phyloP scores from a whole-genome alignment of 2,329 filamentous ascomycete genomes.

The Chrysosphaeria jannelii region DNA sequence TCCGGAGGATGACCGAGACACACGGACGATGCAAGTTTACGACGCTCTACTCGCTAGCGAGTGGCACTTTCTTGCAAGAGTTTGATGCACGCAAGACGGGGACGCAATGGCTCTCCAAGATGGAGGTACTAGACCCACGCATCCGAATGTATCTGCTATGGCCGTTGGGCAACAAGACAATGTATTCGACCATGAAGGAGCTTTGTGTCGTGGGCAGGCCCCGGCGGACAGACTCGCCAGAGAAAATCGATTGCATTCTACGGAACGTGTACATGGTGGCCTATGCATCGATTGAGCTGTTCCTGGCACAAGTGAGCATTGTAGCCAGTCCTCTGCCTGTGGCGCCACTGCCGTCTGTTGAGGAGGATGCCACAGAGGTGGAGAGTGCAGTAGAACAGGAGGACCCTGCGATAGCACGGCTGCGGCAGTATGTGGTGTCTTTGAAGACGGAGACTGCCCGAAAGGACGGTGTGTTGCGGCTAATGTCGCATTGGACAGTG shows the following conservation, averaged over 20 bases:
- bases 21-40: not conserved
- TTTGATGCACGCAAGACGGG: constrained; percentile 3
- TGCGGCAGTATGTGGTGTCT: constrained; percentile 9
- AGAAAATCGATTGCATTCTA: no score
- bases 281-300: constrained; percentile 3
- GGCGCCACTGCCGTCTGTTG: not conserved
- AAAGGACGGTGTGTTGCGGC: constrained; percentile 5
- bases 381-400: constrained; percentile 3
- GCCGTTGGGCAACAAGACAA: no score
- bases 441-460: constrained; percentile 7
- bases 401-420: constrained; percentile 8
- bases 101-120: constrained; percentile 2
- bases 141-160: not conserved
- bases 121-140: constrained; percentile 1
- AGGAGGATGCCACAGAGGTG: not conserved
- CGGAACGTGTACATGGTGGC: constrained; percentile 3
- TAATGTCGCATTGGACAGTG: constrained; percentile 10
- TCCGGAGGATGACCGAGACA: not conserved
- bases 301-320: constrained; percentile 5
- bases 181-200: no score
- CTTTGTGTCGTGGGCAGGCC: not conserved
- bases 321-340: constrained; percentile 2
- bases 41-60: not conserved
- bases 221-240: not conserved
- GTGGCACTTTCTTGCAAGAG: constrained; percentile 1